Conservation (phyloP, 2,329 filamentous ascomycete genomes). For the Sclerotinia subarctica region DNA sequence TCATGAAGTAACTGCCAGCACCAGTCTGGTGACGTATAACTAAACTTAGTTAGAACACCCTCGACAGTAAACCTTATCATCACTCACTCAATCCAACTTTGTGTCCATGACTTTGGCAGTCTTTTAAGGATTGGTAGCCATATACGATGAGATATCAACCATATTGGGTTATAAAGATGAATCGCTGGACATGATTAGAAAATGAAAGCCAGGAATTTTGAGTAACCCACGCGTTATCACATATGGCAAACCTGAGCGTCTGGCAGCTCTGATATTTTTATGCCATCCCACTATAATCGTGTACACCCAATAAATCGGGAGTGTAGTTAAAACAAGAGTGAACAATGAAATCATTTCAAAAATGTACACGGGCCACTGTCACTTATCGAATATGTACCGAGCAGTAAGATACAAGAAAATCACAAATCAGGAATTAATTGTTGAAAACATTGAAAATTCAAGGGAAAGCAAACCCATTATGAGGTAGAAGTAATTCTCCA, state of each 20-base stretch:
- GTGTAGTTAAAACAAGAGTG: constrained; percentile 25
- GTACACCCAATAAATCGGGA: constrained; percentile 30
- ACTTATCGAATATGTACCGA: not conserved
- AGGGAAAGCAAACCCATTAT: not conserved
- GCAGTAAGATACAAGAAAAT: not conserved
- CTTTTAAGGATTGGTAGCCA: constrained; percentile 55
- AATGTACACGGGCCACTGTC: not conserved
- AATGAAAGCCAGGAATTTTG: not conserved
- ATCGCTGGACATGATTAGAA: constrained; percentile 41
- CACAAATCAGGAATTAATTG: not conserved
- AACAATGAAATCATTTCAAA: constrained; percentile 31
- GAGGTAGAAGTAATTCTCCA: not conserved
- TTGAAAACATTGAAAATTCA: not conserved
- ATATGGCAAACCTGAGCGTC: constrained; percentile 51
- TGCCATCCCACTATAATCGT: constrained; percentile 38
- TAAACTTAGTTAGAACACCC: constrained; percentile 32
- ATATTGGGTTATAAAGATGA: constrained; percentile 50
- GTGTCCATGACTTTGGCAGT: constrained; percentile 54
- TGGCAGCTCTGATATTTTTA: constrained; percentile 49
- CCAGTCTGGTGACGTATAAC: constrained; percentile 59
- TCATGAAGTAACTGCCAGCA: constrained; percentile 53
- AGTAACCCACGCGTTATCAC: constrained; percentile 50
- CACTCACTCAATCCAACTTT: constrained; percentile 58
- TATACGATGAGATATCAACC: constrained; percentile 53
- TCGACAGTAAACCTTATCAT: not conserved